Evolutionary conservation across 2,329 filamentous ascomycete genomes (phyloP).

Genomic region (Fusarium agapanthi): DNA sequence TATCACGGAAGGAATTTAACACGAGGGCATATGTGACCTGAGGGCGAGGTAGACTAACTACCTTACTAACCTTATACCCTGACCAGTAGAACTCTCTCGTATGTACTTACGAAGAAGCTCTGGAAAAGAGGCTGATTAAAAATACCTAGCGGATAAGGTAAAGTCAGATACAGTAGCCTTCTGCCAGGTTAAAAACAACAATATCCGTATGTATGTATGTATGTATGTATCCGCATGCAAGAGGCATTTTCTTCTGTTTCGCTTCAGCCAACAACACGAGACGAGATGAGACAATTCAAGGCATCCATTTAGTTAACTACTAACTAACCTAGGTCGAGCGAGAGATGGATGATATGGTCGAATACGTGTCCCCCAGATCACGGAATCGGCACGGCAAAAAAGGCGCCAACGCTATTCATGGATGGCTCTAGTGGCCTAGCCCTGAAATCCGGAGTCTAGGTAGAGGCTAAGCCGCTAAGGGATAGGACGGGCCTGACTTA

Average conservation of each 20-base stretch:
- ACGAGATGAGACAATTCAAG: not conserved
- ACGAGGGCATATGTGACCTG: slow-evolving; percentile 23
- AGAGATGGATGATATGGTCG: not conserved
- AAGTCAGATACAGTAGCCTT: not conserved
- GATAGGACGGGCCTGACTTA: not conserved
- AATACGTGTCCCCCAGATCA: slow-evolving; percentile 25
- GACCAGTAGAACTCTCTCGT: not conserved
- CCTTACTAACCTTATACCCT: not conserved
- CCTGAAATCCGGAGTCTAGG: not conserved
- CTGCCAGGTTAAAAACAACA: slow-evolving; percentile 11
- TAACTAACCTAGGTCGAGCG: not conserved
- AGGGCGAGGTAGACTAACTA: not conserved
- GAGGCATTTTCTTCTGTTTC: slow-evolving; percentile 8
- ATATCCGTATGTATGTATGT: not conserved
- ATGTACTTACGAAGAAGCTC: not conserved
- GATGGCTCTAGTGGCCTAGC: slow-evolving; percentile 3
- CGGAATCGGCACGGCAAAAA: slow-evolving; percentile 30
- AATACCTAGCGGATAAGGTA: not conserved
- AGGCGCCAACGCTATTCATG: slow-evolving; percentile 24
- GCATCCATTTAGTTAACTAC: not conserved
- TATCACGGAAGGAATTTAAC: slow-evolving; percentile 10
- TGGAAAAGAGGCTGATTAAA: slow-evolving; percentile 22
- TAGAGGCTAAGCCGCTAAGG: too few species aligned
- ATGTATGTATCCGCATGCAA: not conserved
- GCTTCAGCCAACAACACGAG: not conserved